These are phyloP conservation scores for Amanita inopinata DNA, from an alignment of 768 basidiomycete species.

Conservation along the genomic window DNA sequence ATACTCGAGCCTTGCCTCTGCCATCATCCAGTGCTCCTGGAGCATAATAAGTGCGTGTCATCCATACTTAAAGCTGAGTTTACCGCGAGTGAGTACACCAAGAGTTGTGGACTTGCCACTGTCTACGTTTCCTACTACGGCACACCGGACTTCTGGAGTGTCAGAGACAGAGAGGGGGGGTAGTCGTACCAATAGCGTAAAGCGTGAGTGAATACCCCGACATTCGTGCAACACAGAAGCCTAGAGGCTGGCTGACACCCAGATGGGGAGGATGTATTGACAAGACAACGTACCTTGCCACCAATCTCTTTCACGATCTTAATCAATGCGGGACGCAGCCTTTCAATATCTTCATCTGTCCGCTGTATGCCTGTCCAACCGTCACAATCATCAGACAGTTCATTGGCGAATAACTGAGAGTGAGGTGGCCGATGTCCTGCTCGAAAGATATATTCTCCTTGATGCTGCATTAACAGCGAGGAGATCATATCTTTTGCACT, in stretches of 20 bases:
- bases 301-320: conserved; percentile 65
- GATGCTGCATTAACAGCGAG: conserved; percentile 51
- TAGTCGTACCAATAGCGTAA: conserved; percentile 56
- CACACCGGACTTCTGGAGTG: conserved; percentile 90
- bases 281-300: conserved; percentile 45
- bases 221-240: conserved; percentile 42
- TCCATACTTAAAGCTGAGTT: no score
- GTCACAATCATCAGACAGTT: conserved; percentile 33
- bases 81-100: conserved; percentile 91
- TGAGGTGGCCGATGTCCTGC: conserved; percentile 62
- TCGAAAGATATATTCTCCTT: conserved; percentile 68
- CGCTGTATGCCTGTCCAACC: conserved; percentile 48
- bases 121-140: conserved; percentile 92
- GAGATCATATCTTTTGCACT: conserved; percentile 57
- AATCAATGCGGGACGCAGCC: conserved; percentile 32
- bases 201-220: conserved; percentile 39
- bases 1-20: conserved; percentile 72
- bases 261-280: background rate
- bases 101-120: conserved; percentile 93
- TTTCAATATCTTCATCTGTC: conserved; percentile 42
- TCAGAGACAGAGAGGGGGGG: conserved; percentile 67
- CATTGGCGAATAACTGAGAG: conserved; percentile 38
- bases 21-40: conserved; percentile 74
- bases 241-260: conserved; percentile 1
- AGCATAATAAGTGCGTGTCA: conserved; percentile 14